These are phyloP conservation scores for Backusella luteola DNA, from an alignment of 192 early-diverging fungal species.

Conservation along the genomic window DNA sequence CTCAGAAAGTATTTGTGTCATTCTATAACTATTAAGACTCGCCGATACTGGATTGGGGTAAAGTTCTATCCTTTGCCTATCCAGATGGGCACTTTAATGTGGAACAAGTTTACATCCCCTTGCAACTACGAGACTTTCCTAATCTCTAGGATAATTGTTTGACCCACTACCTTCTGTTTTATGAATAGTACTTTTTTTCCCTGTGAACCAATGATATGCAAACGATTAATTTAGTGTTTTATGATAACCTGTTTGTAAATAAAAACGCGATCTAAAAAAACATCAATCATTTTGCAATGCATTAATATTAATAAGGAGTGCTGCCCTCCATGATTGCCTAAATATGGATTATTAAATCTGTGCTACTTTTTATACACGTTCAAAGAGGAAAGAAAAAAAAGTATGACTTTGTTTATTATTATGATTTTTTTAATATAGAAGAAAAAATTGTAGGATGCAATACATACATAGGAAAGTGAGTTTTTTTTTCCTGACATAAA, in stretches of 20 bases:
- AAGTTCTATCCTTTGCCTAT: not conserved
- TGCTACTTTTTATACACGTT: not conserved
- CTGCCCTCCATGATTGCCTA: not conserved
- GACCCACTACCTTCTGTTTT: too few species aligned
- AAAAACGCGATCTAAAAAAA: not conserved
- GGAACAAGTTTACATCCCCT: not conserved
- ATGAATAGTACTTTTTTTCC: not conserved
- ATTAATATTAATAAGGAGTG: not conserved
- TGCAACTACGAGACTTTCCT: not conserved
- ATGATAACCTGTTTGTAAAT: not conserved
- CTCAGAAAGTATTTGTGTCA: not conserved
- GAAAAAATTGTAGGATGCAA: not conserved
- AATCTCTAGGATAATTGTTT: not conserved
- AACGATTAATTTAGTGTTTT: not conserved
- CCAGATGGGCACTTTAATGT: not conserved
- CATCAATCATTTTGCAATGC: not conserved
- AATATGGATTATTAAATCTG: not conserved
- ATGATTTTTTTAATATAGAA: constrained; percentile 3
- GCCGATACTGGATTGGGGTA: not conserved
- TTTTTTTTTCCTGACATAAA: constrained; percentile 9
- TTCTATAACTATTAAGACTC: not conserved
- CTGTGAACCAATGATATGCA: not conserved
- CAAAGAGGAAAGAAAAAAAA: not conserved
- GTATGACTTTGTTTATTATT: not conserved
- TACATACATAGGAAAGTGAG: not conserved